Base-by-base conservation (phyloP, 164 flowering plant species). In the Kingdonia uniflora region DNA sequence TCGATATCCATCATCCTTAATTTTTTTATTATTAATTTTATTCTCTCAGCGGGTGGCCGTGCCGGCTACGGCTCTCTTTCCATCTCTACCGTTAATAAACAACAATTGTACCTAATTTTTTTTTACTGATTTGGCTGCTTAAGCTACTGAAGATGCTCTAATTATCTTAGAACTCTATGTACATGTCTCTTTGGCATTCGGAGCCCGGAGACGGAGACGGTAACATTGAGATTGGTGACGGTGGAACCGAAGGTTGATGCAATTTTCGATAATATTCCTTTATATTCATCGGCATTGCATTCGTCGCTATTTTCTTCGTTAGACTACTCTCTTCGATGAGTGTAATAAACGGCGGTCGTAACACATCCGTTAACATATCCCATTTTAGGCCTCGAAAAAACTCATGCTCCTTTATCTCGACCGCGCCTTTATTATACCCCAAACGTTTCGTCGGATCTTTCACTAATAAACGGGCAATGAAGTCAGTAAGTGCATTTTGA, bases 291-390 rank as follows among this genome's bases (percentile, higher is more conserved):
- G 65, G 68, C 6, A 54, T 65, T 35, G 21, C 72, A 58, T 56
- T 59, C n/a, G 35, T 20, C 0, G 26, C n/a, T n/a, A n/a, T n/a
- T n/a, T n/a, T 17, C 25, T 43, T 57, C 41, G 29, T 49, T 5
- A 49, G 5, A 3, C 11, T 1, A 2, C 42, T 67, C 8, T 77
- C 87, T 2, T 82, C 92, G 2, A 49, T 44, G 6, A 63, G 26
- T 52, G 89, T 80, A 11, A 91, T 60, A 61, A 81, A 85, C 55
- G 98, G 96, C 46, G 98, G 98, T 57, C 98, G 79, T 14, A 59
- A 42, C 0, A 85, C 86, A 29, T 87, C 92, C 70, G 80, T 68
- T 22, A 91, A 52, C 22, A 77, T 57, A 54, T 85, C 96, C 96
- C 96, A 91, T 55, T 65, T 57, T 19, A 91, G 38, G 7, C 91